These are phyloP conservation scores for Halophytophthora polymorphica DNA, from an alignment of 352 stramenopile species.

Conservation along the genomic window DNA sequence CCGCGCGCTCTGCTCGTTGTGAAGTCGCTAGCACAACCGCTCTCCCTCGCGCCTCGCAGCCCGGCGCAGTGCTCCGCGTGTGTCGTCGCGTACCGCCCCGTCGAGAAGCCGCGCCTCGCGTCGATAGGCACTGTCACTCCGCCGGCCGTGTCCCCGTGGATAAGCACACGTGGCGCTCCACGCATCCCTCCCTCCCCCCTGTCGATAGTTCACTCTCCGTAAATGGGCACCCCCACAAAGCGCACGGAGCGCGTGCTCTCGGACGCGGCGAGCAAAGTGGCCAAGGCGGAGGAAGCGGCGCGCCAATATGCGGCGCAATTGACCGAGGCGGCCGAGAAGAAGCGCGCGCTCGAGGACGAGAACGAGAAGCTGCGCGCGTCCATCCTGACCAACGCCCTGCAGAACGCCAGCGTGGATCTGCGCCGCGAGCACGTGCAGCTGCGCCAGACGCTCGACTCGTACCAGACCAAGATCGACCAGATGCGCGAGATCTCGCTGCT, in stretches of 20 bases:
- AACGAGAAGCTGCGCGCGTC: conserved; percentile 76
- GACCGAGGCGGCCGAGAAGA: conserved; percentile 53
- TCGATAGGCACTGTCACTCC: too few relatives aligned
- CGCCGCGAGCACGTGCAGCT: conserved; percentile 80
- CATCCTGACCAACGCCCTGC: conserved; percentile 74
- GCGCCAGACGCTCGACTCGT: conserved; percentile 82
- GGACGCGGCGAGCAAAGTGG: conserved; percentile 70
- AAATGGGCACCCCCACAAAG: conserved; percentile 48
- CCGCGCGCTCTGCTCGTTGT: too few relatives aligned
- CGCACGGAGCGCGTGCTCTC: conserved; percentile 64
- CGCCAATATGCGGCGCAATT: conserved; percentile 55
- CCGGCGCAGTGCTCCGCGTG: too few relatives aligned
- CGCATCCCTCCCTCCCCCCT: background rate
- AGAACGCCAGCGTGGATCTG: conserved; percentile 76
- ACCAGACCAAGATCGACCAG: conserved; percentile 87
- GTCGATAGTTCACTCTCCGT: background rate
- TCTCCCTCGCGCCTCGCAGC: too few relatives aligned
- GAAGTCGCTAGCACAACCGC: too few relatives aligned
- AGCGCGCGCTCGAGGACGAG: conserved; percentile 73
- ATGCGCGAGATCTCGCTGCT: conserved; percentile 86
- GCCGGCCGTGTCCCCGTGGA: too few relatives aligned
- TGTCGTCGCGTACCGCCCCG: too few relatives aligned
- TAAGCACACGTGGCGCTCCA: too few relatives aligned
- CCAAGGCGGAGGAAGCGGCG: conserved; percentile 62
- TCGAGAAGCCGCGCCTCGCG: too few relatives aligned